These are phyloP conservation scores for Botrytis pseudocinerea DNA, from an alignment of 2,329 filamentous ascomycete species.

Conservation along the genomic window DNA sequence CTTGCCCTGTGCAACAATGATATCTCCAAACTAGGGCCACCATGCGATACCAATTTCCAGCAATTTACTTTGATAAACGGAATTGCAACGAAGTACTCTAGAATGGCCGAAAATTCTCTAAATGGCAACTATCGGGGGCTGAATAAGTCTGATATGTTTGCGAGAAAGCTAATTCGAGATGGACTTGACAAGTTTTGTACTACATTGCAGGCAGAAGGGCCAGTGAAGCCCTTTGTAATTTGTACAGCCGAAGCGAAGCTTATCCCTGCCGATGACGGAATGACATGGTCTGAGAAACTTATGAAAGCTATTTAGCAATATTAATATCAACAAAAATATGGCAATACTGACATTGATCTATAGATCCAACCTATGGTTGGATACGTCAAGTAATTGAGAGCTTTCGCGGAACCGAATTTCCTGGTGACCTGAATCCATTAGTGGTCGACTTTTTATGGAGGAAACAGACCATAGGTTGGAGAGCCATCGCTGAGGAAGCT, in stretches of 20 bases:
- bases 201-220: constrained; percentile 2
- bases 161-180: constrained; percentile 8
- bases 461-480: constrained; percentile 26
- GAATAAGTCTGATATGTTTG: neutral
- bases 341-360: neutral
- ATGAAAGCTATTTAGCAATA: constrained; percentile 5
- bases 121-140: constrained; percentile 10
- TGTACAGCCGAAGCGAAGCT: constrained; percentile 22
- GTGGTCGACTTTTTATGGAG: constrained; percentile 28
- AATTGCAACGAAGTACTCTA: constrained; percentile 9
- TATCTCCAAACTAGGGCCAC: constrained; percentile 24
- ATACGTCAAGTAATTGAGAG: constrained; percentile 25
- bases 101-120: neutral
- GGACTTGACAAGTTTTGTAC: neutral
- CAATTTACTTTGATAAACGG: constrained; percentile 25
- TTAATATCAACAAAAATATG: neutral
- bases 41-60: constrained; percentile 22
- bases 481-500: constrained; percentile 22
- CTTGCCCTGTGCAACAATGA: constrained; percentile 21
- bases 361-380: constrained; percentile 26
- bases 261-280: neutral
- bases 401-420: constrained; percentile 28
- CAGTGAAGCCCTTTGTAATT: constrained; percentile 11
- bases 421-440: constrained; percentile 27
- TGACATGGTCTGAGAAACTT: constrained; percentile 19